Base-by-base conservation (phyloP, 2,329 filamentous ascomycete species). In the Nothophoma quercina region DNA sequence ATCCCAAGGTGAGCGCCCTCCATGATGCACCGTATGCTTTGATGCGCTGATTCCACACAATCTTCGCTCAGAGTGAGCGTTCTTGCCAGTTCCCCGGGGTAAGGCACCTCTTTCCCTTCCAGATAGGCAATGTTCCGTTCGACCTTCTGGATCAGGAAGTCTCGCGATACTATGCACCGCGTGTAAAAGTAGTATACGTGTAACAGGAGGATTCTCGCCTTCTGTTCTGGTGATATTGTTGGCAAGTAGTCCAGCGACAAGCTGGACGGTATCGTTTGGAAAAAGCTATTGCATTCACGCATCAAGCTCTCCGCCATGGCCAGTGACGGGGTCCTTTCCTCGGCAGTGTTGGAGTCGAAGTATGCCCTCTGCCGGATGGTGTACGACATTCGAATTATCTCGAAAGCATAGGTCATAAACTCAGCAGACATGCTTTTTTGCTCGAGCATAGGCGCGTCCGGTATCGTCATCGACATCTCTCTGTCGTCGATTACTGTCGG, bases 401-500 rank as follows among this genome's bases (percentile, higher is more conserved):
- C 39, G 21, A 55, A 56, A 6, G 21, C 36, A 12, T 51, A 40
- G 4, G 45, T 34, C 54, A 64, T 60, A 13, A 62, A 56, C 0
- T 59, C 55, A 13, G 54, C 48, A 5, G 62, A 55, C 46, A 65
- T 50, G 23, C 48, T 52, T 8, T 55, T 59, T 16, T 62, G 55
- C 33, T 65, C 62, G 2, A 62, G 39, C 54, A 59, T 58, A 1
- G 50, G 44, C 23, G 58, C 44, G 38, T 68, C 62, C 7, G 65
- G 63, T 9, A 61, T 40, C 19, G 56, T 52, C 42, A 64, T 58
- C n/a, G 57, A 52, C 38, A 63, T 54, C 29, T 70, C 67, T 19
- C 42, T 28, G 15, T 70, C 65, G 15, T 69, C 65, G 23, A 70
- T 67, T 6, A 51, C 58, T 8, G 59, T 65, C 15, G 67, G 65